Conservation (phyloP, 441 rosid species). For the Syzygium malaccense region DNA sequence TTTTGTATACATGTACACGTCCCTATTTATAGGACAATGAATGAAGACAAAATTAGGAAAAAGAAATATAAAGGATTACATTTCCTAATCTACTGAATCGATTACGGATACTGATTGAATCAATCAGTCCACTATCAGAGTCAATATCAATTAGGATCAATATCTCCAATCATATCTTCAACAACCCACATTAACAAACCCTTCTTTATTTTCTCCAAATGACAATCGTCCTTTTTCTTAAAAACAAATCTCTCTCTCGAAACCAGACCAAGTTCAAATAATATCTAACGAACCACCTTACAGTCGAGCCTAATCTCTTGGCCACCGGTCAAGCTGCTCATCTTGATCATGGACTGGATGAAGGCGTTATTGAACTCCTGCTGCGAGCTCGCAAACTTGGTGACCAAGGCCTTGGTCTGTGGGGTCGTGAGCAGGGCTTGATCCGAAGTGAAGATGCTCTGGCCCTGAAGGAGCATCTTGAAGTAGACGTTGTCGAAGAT, state of each 20-base stretch:
- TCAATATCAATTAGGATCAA: no score
- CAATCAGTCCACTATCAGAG: no score
- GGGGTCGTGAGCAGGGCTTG: conserved; percentile 41
- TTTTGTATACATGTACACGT: no score
- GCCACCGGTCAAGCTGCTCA: conserved; percentile 44
- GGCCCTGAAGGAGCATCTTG: conserved; percentile 37
- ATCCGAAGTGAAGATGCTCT: conserved; percentile 45
- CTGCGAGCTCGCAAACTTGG: conserved; percentile 31
- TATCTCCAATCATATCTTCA: no score
- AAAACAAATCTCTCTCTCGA: neutral
- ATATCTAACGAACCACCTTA: conserved; percentile 5
- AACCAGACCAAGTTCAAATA: neutral
- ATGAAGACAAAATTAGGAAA: no score
- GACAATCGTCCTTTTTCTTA: neutral
- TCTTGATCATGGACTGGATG: conserved; percentile 45
- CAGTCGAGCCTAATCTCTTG: conserved; percentile 36
- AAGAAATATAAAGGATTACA: no score
- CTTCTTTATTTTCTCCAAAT: neutral
- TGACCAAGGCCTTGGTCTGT: conserved; percentile 24
- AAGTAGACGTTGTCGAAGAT: conserved; percentile 45
- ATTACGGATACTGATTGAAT: no score
- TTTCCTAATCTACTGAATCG: no score
- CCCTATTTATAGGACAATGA: no score
- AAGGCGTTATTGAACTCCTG: conserved; percentile 33
- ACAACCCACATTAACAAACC: neutral